Evolutionary conservation across 2,329 filamentous ascomycete genomes (phyloP), one percentile per base, ranked within the genome.

Genomic region (Cladosporium halotolerans): DNA sequence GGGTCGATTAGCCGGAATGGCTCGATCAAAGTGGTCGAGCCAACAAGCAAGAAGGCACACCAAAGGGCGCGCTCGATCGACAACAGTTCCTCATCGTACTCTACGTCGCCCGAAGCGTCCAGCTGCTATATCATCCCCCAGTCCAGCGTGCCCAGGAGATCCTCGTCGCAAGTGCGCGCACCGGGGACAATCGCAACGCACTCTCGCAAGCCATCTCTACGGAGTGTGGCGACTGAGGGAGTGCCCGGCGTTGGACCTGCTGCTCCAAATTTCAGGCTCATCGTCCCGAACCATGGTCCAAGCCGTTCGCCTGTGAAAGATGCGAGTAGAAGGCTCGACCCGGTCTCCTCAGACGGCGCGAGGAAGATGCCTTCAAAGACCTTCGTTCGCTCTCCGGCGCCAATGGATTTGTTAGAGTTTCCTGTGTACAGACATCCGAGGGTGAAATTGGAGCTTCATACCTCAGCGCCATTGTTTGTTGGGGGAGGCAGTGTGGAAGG

Each of bases 401-500:
- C 76, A 2, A 68, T 69, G 36, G 76, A 79, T 45, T 68, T 80
- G 23, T 59, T 80, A 14, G 76, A 79, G 23, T 73, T 72, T 56
- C 76, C 76, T 14, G 71, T 67, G 10, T 70, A 73, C 58, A 71
- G 71, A 43, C 76, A 80, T 65, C 72, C 75, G 32, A 70, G 76
- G 38, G 66, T 80, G 2, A 69, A 72, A 36, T 66, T 78, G 7
- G 76, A 75, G 13, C 60, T 79, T n/a, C 74, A 76, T 46, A 66
- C 78, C 19, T 73, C 72, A 31, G 75, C 76, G 14, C 71, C 77
- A 4, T 63, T 80, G 8, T 80, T 78, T 55, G 76, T 80, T n/a
- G 78, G 78, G 14, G 78, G 78, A 28, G 76, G 77, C 8, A 78
- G 73, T 9, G 70, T 79, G 11, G 77, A 80, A 66, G 78, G 78